Evolutionary conservation across 352 stramenopile species (phyloP).

Genomic region (Globisporangium alternatum): DNA sequence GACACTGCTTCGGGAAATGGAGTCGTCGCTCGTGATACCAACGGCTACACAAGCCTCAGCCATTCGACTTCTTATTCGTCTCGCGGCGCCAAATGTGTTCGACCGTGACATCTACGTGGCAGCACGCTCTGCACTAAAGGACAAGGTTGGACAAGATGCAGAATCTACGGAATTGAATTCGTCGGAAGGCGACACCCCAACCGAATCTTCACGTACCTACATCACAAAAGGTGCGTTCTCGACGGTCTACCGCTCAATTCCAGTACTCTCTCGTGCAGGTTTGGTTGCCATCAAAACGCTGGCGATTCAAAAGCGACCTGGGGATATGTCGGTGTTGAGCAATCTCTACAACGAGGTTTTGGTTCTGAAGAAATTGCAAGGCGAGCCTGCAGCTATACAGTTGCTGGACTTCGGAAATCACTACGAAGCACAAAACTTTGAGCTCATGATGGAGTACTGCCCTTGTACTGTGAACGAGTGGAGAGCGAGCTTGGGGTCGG

Average conservation of each 20-base stretch:
- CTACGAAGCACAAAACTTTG: constrained; percentile 34
- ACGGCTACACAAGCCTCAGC: constrained; percentile 25
- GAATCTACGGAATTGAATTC: background rate
- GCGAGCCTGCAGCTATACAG: constrained; percentile 47
- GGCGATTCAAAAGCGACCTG: constrained; percentile 35
- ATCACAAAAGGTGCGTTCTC: constrained; percentile 51
- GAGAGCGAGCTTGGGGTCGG: constrained; percentile 20
- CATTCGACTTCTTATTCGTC: constrained; percentile 30
- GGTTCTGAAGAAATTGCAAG: constrained; percentile 44
- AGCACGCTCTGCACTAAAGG: background rate
- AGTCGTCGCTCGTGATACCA: constrained; percentile 25
- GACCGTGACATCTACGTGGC: constrained; percentile 35
- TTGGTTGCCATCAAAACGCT: constrained; percentile 53
- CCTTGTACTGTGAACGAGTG: constrained; percentile 49
- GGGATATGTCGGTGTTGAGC: constrained; percentile 38
- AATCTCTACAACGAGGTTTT: constrained; percentile 54
- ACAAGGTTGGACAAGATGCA: constrained; percentile 7
- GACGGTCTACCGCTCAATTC: constrained; percentile 35
- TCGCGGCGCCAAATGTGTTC: constrained; percentile 40
- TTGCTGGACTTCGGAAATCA: constrained; percentile 61
- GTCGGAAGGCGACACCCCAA: background rate
- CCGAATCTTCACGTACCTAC: constrained; percentile 19
- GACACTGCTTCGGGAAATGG: constrained; percentile 29
- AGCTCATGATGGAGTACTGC: constrained; percentile 63
- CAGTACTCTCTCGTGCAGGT: constrained; percentile 15